Evolutionary conservation across 2,329 filamentous ascomycete genomes (phyloP), one percentile per base, ranked within the genome.

Genomic region (Colletotrichum tanaceti): DNA sequence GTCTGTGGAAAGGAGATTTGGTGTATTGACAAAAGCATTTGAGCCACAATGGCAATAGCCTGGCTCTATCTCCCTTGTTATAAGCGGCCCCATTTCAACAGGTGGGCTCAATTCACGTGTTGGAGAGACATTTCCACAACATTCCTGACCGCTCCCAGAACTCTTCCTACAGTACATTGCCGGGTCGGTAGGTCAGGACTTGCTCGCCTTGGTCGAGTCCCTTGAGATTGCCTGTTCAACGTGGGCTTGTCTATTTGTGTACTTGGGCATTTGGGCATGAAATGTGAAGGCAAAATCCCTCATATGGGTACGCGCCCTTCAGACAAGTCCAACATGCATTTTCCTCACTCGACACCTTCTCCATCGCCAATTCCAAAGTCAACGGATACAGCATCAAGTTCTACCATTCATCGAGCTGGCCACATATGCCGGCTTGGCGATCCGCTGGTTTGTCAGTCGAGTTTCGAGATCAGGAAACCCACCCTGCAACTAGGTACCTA

Each of bases 391-490:
- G 53, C 41, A 3, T 50, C n/a, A 38, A n/a, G 41, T 16, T 20
- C 18, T 32, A 18, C 22, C 39, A 32, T 43, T 22, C 10, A 16
- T 28, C 20, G 35, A 18, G 22, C 22, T 14, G 53, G 43, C 2
- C 7, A 38, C 20, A 13, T 1, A 32, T 38, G 24, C 58, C 13
- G 38, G 32, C 18, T 43, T 41, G 41, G 20, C 16, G 18, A 58
- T 32, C n/a, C 53, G 43, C 24, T 38, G 52, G 54, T 44, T 46
- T 35, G 14, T 22, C 49, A 38, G 32, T 10, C 38, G 28, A 62
- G 13, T 44, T 46, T 10, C 38, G 28, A 62, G 13, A 52, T 46
- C 62, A 59, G 54, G 55, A n/a, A 44, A 24, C 22, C 38, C 44
- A 18, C 38, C 24, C 44, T n/a, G n/a, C 47, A n/a, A n/a, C n/a